A percentile compares a stretch with the other conserved stretches of the same genome.
Conservation (phyloP, 306 rosid species). For the Acacia crassicarpa region DNA sequence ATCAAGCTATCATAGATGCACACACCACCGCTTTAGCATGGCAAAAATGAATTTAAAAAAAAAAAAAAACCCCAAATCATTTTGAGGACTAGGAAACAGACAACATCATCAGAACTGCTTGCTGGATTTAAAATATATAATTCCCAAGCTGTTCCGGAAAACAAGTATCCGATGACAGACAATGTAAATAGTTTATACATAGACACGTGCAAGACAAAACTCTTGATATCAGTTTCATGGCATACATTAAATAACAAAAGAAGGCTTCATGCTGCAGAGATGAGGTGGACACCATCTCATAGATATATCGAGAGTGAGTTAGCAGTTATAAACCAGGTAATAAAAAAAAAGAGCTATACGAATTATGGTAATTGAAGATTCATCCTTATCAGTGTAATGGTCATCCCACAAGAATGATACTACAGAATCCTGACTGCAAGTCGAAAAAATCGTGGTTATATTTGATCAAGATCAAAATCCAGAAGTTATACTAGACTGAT, state of each 20-base stretch:
- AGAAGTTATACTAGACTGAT: background rate
- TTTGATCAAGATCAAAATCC: background rate
- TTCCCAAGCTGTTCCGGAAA: background rate
- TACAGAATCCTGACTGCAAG: background rate
- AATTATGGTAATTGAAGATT: conserved; percentile 4
- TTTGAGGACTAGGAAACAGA: background rate
- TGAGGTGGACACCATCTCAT: background rate
- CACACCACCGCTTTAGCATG: background rate
- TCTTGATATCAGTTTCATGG: background rate
- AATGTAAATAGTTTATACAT: background rate
- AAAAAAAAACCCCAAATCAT: background rate
- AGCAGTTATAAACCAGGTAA: background rate
- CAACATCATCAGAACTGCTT: background rate
- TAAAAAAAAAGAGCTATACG: background rate
- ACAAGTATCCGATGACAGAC: background rate
- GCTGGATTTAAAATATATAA: background rate
- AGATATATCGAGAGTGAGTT: background rate
- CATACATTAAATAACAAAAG: background rate
- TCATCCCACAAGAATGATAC: background rate
- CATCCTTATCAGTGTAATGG: background rate
- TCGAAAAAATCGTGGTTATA: background rate
- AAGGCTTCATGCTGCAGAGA: background rate
- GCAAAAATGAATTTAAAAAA: background rate
- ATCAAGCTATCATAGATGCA: background rate
- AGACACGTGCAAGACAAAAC: background rate